Evolutionary conservation across 768 basidiomycete genomes (phyloP).

Genomic region (Kondoa subrosea): DNA sequence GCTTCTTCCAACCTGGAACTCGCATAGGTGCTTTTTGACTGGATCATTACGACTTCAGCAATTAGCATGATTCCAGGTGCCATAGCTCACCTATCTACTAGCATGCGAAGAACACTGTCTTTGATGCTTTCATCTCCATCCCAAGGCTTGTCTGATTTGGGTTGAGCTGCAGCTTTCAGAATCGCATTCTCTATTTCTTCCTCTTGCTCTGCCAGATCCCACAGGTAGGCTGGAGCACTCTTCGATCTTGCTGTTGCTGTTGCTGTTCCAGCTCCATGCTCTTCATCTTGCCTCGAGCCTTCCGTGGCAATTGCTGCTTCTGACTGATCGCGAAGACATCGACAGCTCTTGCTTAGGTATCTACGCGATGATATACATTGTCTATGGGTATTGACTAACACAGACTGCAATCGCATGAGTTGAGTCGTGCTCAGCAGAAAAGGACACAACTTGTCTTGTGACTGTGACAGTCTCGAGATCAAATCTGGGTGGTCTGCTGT

Average conservation of each 20-base stretch:
- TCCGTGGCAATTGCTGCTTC: too few species aligned
- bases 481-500: too few species aligned
- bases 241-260: neutral
- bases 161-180: neutral
- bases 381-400: too few species aligned
- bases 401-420: too few species aligned
- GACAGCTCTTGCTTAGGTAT: too few species aligned
- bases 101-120: slow-evolving; percentile 17
- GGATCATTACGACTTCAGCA: neutral
- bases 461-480: too few species aligned
- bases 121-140: neutral
- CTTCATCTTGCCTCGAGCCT: too few species aligned
- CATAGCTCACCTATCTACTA: neutral
- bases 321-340: too few species aligned
- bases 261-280: too few species aligned
- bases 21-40: slow-evolving; percentile 19
- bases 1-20: slow-evolving; percentile 16
- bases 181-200: neutral
- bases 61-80: neutral
- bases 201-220: neutral
- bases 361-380: too few species aligned
- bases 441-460: too few species aligned
- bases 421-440: too few species aligned
- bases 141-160: neutral
- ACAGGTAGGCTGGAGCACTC: neutral